phyloP scores from a whole-genome alignment of 805 yeast species.

The Zygoascus ofunaensis region DNA sequence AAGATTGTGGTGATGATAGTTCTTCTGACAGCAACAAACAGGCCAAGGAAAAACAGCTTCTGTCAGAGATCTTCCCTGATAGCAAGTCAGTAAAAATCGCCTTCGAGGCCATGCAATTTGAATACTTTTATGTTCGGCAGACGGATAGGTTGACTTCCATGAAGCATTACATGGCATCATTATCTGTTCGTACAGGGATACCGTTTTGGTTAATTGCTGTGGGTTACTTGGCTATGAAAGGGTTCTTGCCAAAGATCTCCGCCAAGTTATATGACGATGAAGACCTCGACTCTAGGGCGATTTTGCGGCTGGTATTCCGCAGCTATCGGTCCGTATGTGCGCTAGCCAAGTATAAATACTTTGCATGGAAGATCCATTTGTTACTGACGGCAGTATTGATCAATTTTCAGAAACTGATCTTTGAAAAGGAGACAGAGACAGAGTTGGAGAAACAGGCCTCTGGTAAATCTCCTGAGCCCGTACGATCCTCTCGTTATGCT shows the following conservation, averaged over 20 bases:
- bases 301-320: constrained; percentile 5
- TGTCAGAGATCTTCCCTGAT: not conserved
- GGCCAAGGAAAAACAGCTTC: not conserved
- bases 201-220: not conserved
- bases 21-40: no score
- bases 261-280: not conserved
- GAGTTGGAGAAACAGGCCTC: no score
- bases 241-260: not conserved
- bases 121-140: not conserved
- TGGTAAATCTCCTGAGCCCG: no score
- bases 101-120: not conserved
- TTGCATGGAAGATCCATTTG: constrained; percentile 11
- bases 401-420: constrained; percentile 1
- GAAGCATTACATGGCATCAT: constrained; percentile 7
- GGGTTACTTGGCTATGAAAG: not conserved
- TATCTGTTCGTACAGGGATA: constrained; percentile 2
- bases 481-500: not conserved
- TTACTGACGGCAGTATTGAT: constrained; percentile 9
- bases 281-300: not conserved
- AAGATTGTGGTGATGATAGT: not conserved
- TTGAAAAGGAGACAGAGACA: constrained; percentile 5
- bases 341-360: constrained; percentile 6
- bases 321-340: constrained; percentile 6
- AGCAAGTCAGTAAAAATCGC: not conserved
- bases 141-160: constrained; percentile 6